Percentiles rank a stretch among this genome's conserved stretches.
These are phyloP conservation scores for Vitis riparia DNA, from an alignment of 164 flowering plant genomes.

Conservation along the genomic window DNA sequence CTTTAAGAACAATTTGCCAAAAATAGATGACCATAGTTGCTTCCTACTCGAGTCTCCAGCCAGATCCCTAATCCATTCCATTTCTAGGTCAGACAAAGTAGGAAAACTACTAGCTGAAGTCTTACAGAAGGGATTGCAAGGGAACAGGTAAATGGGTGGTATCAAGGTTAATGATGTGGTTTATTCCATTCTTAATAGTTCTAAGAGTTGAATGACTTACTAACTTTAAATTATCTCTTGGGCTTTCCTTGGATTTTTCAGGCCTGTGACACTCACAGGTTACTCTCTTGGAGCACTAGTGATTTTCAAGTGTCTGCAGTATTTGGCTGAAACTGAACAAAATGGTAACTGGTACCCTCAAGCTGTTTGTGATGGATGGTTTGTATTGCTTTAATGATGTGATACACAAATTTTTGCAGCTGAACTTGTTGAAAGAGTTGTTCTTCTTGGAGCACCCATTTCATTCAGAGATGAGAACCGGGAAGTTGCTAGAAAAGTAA, in stretches of 20 bases:
- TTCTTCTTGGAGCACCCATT: constrained; percentile 96
- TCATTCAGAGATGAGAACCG: constrained; percentile 75
- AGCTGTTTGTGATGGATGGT: neutral
- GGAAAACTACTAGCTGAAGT: constrained; percentile 94
- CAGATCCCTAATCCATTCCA: neutral
- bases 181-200: constrained; percentile 1
- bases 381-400: neutral
- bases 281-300: constrained; percentile 96
- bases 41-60: neutral
- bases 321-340: constrained; percentile 66
- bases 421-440: constrained; percentile 88
- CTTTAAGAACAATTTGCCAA: neutral
- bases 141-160: constrained; percentile 62
- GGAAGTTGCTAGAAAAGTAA: constrained; percentile 83
- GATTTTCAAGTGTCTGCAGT: constrained; percentile 85
- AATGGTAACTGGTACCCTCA: constrained; percentile 26
- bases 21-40: neutral
- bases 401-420: constrained; percentile 33
- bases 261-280: constrained; percentile 96
- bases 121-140: constrained; percentile 78
- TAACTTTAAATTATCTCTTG: neutral
- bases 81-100: constrained; percentile 85
- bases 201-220: neutral
- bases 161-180: neutral
- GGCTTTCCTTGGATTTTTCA: constrained; percentile 33